Conservation (phyloP, 345 rosid species). For the Arabidopsis suecica region DNA sequence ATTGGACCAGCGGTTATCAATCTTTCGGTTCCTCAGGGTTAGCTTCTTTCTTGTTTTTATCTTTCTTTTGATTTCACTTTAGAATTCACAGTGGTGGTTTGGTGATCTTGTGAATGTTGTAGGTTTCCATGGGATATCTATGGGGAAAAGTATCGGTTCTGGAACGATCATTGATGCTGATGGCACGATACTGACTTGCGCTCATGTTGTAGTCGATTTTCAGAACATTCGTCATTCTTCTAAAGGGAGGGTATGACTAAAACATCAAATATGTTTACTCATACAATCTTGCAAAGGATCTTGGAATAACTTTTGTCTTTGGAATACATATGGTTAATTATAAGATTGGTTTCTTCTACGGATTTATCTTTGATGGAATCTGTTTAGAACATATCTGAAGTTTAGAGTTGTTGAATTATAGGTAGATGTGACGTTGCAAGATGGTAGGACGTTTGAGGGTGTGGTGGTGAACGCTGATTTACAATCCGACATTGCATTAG, state of each 20-base stretch:
- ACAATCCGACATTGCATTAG: slow-evolving; percentile 94
- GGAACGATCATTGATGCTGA: slow-evolving; percentile 85
- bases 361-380: neutral
- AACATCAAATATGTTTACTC: too few relatives aligned
- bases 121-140: slow-evolving; percentile 62
- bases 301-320: neutral
- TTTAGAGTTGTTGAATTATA: slow-evolving; percentile 41
- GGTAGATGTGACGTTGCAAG: slow-evolving; percentile 96
- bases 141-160: slow-evolving; percentile 71
- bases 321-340: neutral
- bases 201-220: slow-evolving; percentile 79
- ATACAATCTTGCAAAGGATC: neutral
- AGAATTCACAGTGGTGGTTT: neutral
- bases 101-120: slow-evolving; percentile 1
- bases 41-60: neutral
- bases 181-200: slow-evolving; percentile 92
- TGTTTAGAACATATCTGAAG: neutral
- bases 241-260: slow-evolving; percentile 50
- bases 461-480: slow-evolving; percentile 78
- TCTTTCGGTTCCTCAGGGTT: slow-evolving; percentile 77
- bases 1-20: slow-evolving; percentile 89
- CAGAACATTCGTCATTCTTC: slow-evolving; percentile 56
- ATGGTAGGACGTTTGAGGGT: slow-evolving; percentile 88
- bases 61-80: neutral
- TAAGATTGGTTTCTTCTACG: neutral